phyloP scores from a whole-genome alignment of 139 green algal genomes.

The Chlorella sp. region DNA sequence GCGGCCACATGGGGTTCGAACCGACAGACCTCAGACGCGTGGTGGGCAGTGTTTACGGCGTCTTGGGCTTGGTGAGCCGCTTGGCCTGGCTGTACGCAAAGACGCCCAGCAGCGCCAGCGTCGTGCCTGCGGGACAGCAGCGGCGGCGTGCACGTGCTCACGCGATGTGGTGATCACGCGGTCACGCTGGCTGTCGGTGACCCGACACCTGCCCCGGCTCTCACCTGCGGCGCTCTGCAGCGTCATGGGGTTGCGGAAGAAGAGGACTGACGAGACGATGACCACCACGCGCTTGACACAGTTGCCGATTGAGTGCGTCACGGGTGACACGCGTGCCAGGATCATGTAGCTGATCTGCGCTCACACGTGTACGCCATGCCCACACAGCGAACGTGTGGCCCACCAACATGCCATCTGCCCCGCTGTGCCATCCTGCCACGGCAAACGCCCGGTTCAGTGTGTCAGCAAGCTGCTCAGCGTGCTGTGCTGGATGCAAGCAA shows the following conservation, averaged over 20 bases:
- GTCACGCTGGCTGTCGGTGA: not conserved
- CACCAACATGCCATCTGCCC: too few relatives aligned
- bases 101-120: conserved; percentile 81
- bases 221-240: conserved; percentile 53
- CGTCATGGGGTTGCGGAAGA: conserved; percentile 88
- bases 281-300: conserved; percentile 97
- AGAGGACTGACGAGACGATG: conserved; percentile 85
- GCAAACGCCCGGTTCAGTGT: conserved; percentile 29
- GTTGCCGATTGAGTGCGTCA: conserved; percentile 99
- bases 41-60: too few relatives aligned
- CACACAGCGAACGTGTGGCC: too few relatives aligned
- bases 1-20: too few relatives aligned
- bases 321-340: conserved; percentile 75
- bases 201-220: not conserved
- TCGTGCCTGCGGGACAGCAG: conserved; percentile 71
- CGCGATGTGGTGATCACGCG: too few relatives aligned
- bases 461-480: not conserved
- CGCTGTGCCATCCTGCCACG: too few relatives aligned
- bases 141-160: too few relatives aligned
- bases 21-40: too few relatives aligned
- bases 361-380: too few relatives aligned
- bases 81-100: conserved; percentile 86
- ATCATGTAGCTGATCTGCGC: conserved; percentile 76
- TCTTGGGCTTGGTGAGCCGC: too few relatives aligned
- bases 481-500: not conserved